A percentile compares a stretch with the other conserved stretches of the same genome.
These are phyloP conservation scores for Comarum palustre DNA, from an alignment of 306 rosid species.

Conservation along the genomic window DNA sequence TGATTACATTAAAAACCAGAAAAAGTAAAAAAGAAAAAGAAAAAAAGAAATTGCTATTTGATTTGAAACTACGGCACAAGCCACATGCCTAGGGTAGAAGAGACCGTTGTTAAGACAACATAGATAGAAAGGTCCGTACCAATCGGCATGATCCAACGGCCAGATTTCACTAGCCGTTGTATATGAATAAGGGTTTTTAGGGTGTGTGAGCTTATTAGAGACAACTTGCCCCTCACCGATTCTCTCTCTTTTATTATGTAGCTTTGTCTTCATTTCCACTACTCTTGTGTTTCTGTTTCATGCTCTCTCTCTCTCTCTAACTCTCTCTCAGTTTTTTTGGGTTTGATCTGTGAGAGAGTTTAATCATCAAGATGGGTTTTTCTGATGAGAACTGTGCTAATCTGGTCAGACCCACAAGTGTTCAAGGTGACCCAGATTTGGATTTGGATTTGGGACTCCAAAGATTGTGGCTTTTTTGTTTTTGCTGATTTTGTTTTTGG, in stretches of 20 bases:
- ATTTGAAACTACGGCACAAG: slow-evolving; percentile 37
- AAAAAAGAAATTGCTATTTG: not conserved
- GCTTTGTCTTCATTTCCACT: slow-evolving; percentile 15
- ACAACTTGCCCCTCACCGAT: slow-evolving; percentile 41
- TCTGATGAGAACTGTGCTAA: slow-evolving; percentile 53
- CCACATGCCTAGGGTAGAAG: slow-evolving; percentile 49
- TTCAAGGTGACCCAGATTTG: slow-evolving; percentile 44
- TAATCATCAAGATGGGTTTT: slow-evolving; percentile 44
- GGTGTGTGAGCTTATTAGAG: slow-evolving; percentile 5
- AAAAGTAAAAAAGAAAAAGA: not conserved
- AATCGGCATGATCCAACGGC: slow-evolving; percentile 66
- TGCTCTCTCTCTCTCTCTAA: not conserved
- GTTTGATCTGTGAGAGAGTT: slow-evolving; percentile 17
- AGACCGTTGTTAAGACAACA: slow-evolving; percentile 67
- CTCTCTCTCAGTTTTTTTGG: not conserved
- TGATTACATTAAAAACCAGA: not conserved
- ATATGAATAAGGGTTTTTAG: slow-evolving; percentile 41
- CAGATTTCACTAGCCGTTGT: slow-evolving; percentile 83
- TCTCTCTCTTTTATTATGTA: slow-evolving; percentile 11
- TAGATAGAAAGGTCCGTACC: slow-evolving; percentile 28
- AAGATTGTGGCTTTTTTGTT: slow-evolving; percentile 15
- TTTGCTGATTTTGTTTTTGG: slow-evolving; percentile 5
- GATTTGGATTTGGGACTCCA: slow-evolving; percentile 9
- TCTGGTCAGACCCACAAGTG: slow-evolving; percentile 48
- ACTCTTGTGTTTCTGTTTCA: slow-evolving; percentile 4